Conservation (phyloP, 1,284 basidiomycete genomes). For the Lentinula novae-zelandiae region DNA sequence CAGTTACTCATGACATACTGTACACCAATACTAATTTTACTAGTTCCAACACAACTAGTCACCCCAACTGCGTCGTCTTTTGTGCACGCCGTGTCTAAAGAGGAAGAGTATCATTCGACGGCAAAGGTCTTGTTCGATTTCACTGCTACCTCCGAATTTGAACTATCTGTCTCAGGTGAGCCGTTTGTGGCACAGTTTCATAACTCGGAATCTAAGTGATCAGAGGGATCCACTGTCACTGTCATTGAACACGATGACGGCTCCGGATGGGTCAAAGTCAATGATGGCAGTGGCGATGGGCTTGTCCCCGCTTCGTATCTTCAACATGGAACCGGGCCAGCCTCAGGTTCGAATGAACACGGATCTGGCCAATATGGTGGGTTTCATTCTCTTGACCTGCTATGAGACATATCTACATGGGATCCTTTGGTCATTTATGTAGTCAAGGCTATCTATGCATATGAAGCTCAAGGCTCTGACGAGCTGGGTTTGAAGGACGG, state of each 20-base stretch:
- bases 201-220: not conserved
- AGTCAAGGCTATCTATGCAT: slow-evolving; percentile 74
- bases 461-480: slow-evolving; percentile 62
- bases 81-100: slow-evolving; percentile 36
- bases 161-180: slow-evolving; percentile 63
- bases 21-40: not conserved
- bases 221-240: slow-evolving; percentile 58
- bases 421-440: not conserved
- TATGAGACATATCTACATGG: not conserved
- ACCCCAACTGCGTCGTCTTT: slow-evolving; percentile 54
- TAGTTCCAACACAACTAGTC: slow-evolving; percentile 12
- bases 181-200: slow-evolving; percentile 13
- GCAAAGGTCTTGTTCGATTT: slow-evolving; percentile 72
- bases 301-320: slow-evolving; percentile 80
- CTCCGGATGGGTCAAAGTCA: slow-evolving; percentile 83
- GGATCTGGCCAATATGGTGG: slow-evolving; percentile 46
- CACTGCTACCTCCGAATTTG: slow-evolving; percentile 69
- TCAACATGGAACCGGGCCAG: slow-evolving; percentile 28
- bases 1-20: not conserved
- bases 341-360: slow-evolving; percentile 18
- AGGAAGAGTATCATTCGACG: slow-evolving; percentile 38
- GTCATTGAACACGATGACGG: slow-evolving; percentile 77
- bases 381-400: slow-evolving; percentile 14
- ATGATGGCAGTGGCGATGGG: slow-evolving; percentile 52
- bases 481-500: slow-evolving; percentile 67